Conservation (phyloP, 2,329 filamentous ascomycete genomes). For the Penicillium brevicompactum region DNA sequence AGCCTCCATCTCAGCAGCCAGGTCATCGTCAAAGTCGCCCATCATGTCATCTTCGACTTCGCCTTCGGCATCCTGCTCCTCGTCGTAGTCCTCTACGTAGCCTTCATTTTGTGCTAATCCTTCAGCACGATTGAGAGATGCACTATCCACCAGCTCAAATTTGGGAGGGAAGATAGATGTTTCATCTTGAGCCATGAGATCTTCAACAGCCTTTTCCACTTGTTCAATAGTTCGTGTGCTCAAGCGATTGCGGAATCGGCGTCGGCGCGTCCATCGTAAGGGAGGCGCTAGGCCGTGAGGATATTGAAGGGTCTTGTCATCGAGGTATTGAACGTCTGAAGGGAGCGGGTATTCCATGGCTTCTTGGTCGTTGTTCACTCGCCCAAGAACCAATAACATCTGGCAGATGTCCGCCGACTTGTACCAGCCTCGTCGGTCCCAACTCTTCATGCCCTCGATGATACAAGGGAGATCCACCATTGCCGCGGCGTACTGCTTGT, state of each 20-base stretch:
- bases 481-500: slow-evolving; percentile 72
- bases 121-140: slow-evolving; percentile 48
- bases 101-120: slow-evolving; percentile 48
- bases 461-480: slow-evolving; percentile 85
- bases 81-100: slow-evolving; percentile 51
- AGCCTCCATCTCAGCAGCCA: slow-evolving; percentile 49
- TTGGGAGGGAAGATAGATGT: slow-evolving; percentile 58
- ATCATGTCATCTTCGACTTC: slow-evolving; percentile 50
- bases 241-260: slow-evolving; percentile 80
- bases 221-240: slow-evolving; percentile 82
- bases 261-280: slow-evolving; percentile 80
- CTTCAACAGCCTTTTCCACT: slow-evolving; percentile 77
- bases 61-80: slow-evolving; percentile 53
- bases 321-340: slow-evolving; percentile 61
- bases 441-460: slow-evolving; percentile 89
- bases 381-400: slow-evolving; percentile 79
- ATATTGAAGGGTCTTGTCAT: slow-evolving; percentile 68
- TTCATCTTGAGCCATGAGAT: slow-evolving; percentile 70
- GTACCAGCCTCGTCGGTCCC: slow-evolving; percentile 84
- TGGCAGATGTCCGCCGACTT: slow-evolving; percentile 88
- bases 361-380: slow-evolving; percentile 66
- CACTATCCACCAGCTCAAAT: slow-evolving; percentile 65
- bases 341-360: slow-evolving; percentile 70
- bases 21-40: slow-evolving; percentile 43
- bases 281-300: slow-evolving; percentile 86